Base-by-base conservation (phyloP, 2,329 filamentous ascomycete genomes). In the Cytospora schulzeri region DNA sequence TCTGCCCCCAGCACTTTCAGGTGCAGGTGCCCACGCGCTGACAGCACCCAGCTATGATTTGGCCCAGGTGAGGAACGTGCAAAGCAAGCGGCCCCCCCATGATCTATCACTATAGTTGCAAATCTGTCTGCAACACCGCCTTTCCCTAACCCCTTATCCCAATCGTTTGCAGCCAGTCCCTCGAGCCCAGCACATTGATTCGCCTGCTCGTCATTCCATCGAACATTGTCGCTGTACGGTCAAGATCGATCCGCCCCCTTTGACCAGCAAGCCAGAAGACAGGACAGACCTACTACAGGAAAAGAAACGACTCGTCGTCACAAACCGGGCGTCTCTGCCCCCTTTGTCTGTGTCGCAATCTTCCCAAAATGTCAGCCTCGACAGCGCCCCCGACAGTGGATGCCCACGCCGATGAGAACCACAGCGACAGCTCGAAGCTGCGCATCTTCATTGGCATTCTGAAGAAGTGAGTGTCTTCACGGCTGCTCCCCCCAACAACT, bases 371-470 rank as follows among this genome's bases (percentile, higher is more conserved):
- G 77, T 74, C 78, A 74, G 75, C 77, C 31, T 56, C 65, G 26
- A 35, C 55, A 48, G 58, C 62, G 55, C 58, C 62, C 57, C 55
- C 62, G 19, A 67, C 65, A 26, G 59, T 41, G 61, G 69, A 68
- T 73, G 69, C 70, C 72, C 67, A 74, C 35, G 70, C 77, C 19
- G 81, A 83, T 63, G 81, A 83, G 69, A 68, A 74, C 28, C 82
- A 83, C 69, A 93, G 91, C 79, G 93, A 98, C 65, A 88, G 87
- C 69, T 94, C 91, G 69, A 97, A 97, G 83, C 81, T 98, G 73
- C 91, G 88, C 78, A 96, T 92, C 1, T 96, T 98, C 73, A 77
- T 97, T 67, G 87, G 88, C 61, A 96, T 97, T 70, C 79, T 98
- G 73, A 89, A 90, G 78, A 96, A 91, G 92, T 96, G 84, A 80